These are phyloP conservation scores for Dioszegia crocea DNA, from an alignment of 768 basidiomycete genomes.

Conservation along the genomic window DNA sequence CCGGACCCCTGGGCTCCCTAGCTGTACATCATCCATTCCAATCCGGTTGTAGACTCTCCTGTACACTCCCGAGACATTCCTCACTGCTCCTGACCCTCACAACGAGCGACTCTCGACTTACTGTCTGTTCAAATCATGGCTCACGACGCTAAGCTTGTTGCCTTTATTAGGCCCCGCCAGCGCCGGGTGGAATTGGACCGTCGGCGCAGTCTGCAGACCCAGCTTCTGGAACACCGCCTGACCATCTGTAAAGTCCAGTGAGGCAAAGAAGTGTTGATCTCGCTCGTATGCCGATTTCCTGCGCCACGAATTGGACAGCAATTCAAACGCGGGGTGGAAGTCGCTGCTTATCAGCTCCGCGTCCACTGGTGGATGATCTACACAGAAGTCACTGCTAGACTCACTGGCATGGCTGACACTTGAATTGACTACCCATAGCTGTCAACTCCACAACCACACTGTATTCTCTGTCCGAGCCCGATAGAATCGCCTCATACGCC, in stretches of 20 bases:
- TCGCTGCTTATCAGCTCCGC: slow-evolving; percentile 55
- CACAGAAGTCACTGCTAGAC: neutral
- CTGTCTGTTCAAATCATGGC: slow-evolving; percentile 57
- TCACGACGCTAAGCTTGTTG: slow-evolving; percentile 58
- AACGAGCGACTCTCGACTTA: no score
- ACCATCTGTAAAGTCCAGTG: slow-evolving; percentile 78
- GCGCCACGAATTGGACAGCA: slow-evolving; percentile 79
- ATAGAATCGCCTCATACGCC: slow-evolving; percentile 68
- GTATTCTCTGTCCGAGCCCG: slow-evolving; percentile 70
- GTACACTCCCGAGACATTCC: no score
- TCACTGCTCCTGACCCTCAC: no score
- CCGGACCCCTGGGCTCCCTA: no score
- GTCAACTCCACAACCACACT: slow-evolving; percentile 83
- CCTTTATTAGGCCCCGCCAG: slow-evolving; percentile 65
- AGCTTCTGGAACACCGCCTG: slow-evolving; percentile 78
- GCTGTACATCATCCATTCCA: no score
- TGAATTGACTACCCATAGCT: slow-evolving; percentile 71
- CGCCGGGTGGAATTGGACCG: slow-evolving; percentile 71
- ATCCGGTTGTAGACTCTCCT: neutral
- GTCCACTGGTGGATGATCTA: neutral
- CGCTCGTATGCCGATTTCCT: slow-evolving; percentile 60
- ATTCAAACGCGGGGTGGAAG: slow-evolving; percentile 77
- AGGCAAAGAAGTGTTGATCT: slow-evolving; percentile 85
- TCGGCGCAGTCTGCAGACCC: slow-evolving; percentile 75
- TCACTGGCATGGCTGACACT: slow-evolving; percentile 89